Evolutionary conservation across 768 basidiomycete genomes (phyloP), one percentile per base, ranked within the genome.

Genomic region (Trametes cingulata): DNA sequence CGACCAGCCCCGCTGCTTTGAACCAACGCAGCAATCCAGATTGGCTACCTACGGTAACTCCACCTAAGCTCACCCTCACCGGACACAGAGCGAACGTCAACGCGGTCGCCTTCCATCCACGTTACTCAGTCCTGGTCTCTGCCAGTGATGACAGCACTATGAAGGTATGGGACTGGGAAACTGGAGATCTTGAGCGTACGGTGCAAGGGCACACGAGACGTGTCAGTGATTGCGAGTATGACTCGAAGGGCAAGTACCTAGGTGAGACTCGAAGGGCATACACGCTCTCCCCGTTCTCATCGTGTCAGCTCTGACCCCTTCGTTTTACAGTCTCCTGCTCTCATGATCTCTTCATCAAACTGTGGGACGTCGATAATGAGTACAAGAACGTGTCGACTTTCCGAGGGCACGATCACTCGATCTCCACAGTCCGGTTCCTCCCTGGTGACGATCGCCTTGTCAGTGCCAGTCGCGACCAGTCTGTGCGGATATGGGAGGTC

Each of bases 141-240:
- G 81, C 80, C 9, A 80, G 78, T 59, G 83, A 82, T 50, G 83
- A 85, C 65, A 69, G 80, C 47, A 82, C 74, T n/a, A 71, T 85
- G 53, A 84, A 83, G 72, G 74, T 84, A 12, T 84, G 82, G 82
- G 83, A 85, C 64, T 84, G 82, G 82, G 82, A 84, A 66, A 77
- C 77, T 20, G 83, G 83, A 33, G 82, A 84, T 52, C 76, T 83
- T 62, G 83, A 84, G 68, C 64, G 80, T 58, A 84, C 83, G 22
- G 68, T 84, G 19, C 83, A 83, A 63, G 82, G 82, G 1, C 83
- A 85, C 71, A 85, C 83, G 19, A 80, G 80, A 65, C 76, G 78
- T 19, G 81, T 85, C 12, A 77, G 75, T 58, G 82, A 84, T 69
- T 78, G 80, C 25, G 82, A 84, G 56, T 84, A 76, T 64, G 82